Conservation (phyloP, 371 early-diverging fungal species). For the Mucor lusitanicus region DNA sequence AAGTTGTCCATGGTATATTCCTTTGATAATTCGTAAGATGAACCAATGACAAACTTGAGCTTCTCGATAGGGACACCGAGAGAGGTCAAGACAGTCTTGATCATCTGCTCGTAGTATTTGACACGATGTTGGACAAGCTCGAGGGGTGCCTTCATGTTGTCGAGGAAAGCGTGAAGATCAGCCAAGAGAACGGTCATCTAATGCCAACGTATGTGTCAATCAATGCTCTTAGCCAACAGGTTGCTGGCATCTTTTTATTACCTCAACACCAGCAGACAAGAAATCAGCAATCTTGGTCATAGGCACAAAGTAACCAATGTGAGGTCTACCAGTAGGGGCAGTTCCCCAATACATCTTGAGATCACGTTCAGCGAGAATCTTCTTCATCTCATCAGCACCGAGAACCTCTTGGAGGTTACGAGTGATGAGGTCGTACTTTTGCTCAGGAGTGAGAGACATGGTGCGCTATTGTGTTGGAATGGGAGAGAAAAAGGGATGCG, state of each 20-base stretch:
- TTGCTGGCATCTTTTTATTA: too few relatives aligned
- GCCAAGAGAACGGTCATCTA: conserved; percentile 96
- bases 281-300: conserved; percentile 99
- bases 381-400: conserved; percentile 89
- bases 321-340: conserved; percentile 98
- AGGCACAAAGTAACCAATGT: conserved; percentile 99
- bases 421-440: conserved; percentile 89
- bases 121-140: conserved; percentile 91
- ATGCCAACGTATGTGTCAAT: too few relatives aligned
- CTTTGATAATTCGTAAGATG: conserved; percentile 83
- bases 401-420: conserved; percentile 97
- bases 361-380: conserved; percentile 88
- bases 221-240: too few relatives aligned
- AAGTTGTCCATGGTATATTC: conserved; percentile 97
- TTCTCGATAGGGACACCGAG: conserved; percentile 93
- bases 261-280: conserved; percentile 84
- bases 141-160: conserved; percentile 99
- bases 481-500: neutral
- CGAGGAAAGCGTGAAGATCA: conserved; percentile 99
- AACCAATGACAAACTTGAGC: conserved; percentile 94
- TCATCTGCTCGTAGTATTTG: conserved; percentile 93
- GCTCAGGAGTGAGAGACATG: conserved; percentile 59
- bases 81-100: conserved; percentile 89
- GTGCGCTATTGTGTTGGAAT: neutral
- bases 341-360: conserved; percentile 99